These are phyloP conservation scores for Mycosphaerella arachidis DNA, from an alignment of 2,329 filamentous ascomycete species.

Conservation along the genomic window DNA sequence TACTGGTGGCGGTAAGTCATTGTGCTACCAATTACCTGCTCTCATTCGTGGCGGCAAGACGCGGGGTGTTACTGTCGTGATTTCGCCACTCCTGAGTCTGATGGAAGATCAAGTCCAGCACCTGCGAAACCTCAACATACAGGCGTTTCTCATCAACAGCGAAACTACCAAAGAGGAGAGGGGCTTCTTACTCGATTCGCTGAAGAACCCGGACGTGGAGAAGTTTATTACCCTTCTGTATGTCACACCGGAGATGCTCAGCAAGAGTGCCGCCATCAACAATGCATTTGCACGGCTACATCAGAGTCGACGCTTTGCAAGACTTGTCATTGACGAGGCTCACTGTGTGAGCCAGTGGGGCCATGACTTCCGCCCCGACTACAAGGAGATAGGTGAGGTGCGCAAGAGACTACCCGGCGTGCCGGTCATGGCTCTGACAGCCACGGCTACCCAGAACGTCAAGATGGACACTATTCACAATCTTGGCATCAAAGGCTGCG, in stretches of 20 bases:
- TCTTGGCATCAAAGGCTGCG: constrained; percentile 72
- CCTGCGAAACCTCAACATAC: constrained; percentile 67
- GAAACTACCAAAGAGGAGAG: constrained; percentile 63
- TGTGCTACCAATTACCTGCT: constrained; percentile 93
- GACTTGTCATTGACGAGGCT: constrained; percentile 96
- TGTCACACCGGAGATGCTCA: constrained; percentile 95
- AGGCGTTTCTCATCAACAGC: constrained; percentile 77
- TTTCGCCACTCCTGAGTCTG: constrained; percentile 89
- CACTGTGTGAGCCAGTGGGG: constrained; percentile 99
- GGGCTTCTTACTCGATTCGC: constrained; percentile 59
- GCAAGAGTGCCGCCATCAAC: constrained; percentile 68
- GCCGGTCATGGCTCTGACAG: constrained; percentile 90
- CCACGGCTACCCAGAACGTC: constrained; percentile 90
- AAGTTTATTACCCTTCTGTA: constrained; percentile 82
- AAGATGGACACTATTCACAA: constrained; percentile 89
- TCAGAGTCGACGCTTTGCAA: constrained; percentile 66
- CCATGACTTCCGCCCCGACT: constrained; percentile 94
- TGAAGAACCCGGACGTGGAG: constrained; percentile 63
- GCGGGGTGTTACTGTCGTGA: constrained; percentile 80
- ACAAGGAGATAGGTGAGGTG: constrained; percentile 77
- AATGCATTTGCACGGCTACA: constrained; percentile 65
- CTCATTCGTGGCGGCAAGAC: constrained; percentile 78
- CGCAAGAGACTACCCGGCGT: constrained; percentile 69
- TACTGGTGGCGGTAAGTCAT: constrained; percentile 91
- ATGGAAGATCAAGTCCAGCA: constrained; percentile 97